Conservation (phyloP, 2,329 filamentous ascomycete species). For the Aspergillus tamarii region DNA sequence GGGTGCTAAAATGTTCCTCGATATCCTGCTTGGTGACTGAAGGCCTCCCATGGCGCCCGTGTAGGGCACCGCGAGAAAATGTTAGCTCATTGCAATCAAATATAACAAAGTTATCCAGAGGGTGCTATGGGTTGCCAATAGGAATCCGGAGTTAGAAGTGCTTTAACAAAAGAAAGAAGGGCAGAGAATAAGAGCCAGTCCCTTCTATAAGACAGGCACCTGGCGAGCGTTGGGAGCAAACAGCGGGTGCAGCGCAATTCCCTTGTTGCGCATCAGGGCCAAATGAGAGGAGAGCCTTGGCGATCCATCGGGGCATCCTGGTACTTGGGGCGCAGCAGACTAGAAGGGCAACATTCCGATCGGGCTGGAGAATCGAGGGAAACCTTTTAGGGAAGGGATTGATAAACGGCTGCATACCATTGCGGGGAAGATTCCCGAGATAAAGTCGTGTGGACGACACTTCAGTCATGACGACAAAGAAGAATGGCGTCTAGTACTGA, state of each 20-base stretch:
- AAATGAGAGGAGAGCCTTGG: slow-evolving; percentile 16
- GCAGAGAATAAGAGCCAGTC: slow-evolving; percentile 10
- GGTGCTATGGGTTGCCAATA: slow-evolving; percentile 22
- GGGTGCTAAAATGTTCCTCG: slow-evolving; percentile 90
- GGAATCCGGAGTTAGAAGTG: slow-evolving; percentile 15
- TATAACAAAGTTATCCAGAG: slow-evolving; percentile 22
- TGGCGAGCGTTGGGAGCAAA: slow-evolving; percentile 8
- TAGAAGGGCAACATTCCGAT: slow-evolving; percentile 23
- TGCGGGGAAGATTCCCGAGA: slow-evolving; percentile 94
- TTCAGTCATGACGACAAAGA: slow-evolving; percentile 66
- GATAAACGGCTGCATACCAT: slow-evolving; percentile 67
- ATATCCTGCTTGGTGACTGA: slow-evolving; percentile 95
- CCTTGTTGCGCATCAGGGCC: slow-evolving; percentile 12
- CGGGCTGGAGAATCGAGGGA: slow-evolving; percentile 20
- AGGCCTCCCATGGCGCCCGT: slow-evolving; percentile 36
- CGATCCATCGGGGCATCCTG: slow-evolving; percentile 21
- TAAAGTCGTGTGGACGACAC: slow-evolving; percentile 95
- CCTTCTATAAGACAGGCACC: slow-evolving; percentile 5
- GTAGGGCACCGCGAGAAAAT: slow-evolving; percentile 30
- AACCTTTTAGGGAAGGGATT: slow-evolving; percentile 30
- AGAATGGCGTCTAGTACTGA: slow-evolving; percentile 3
- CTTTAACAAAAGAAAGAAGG: slow-evolving; percentile 11
- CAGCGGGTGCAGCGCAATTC: slow-evolving; percentile 6
- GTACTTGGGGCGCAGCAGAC: slow-evolving; percentile 13
- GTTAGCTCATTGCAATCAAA: slow-evolving; percentile 37